Percentiles rank a stretch among this genome's conserved stretches.
phyloP scores from a whole-genome alignment of 352 stramenopile genomes.

The Pythium vanterpoolii region DNA sequence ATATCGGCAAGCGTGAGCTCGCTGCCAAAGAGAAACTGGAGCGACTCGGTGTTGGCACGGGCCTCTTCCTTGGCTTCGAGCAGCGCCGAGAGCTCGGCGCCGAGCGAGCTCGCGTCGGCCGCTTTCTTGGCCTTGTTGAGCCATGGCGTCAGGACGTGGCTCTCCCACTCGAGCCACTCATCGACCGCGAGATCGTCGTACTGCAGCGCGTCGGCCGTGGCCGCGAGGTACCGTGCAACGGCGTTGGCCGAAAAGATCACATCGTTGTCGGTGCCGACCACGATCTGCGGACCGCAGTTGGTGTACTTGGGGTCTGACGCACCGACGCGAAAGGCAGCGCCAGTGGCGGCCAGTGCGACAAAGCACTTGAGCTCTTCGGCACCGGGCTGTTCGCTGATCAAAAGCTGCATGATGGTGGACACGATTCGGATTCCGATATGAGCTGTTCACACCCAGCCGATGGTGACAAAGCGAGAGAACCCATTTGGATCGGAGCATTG shows the following conservation, averaged over 20 bases:
- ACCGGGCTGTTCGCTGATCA: conserved; percentile 55
- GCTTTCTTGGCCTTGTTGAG: conserved; percentile 55
- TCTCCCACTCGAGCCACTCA: conserved; percentile 84
- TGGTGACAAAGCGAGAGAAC: conserved; percentile 1
- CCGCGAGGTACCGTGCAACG: conserved; percentile 69
- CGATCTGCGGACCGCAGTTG: conserved; percentile 53
- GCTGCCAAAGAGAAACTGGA: conserved; percentile 64
- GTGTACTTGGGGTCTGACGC: conserved; percentile 55
- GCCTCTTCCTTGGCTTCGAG: conserved; percentile 64
- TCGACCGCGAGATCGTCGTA: conserved; percentile 75
- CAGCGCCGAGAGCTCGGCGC: conserved; percentile 40
- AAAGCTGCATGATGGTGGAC: conserved; percentile 48
- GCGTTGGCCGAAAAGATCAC: conserved; percentile 78
- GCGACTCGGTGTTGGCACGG: conserved; percentile 30
- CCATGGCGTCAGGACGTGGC: conserved; percentile 56
- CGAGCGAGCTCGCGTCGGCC: conserved; percentile 20
- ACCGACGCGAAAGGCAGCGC: conserved; percentile 44
- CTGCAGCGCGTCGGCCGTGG: conserved; percentile 36
- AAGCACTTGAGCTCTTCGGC: conserved; percentile 85
- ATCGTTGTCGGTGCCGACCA: conserved; percentile 35
- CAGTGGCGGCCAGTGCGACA: conserved; percentile 49
- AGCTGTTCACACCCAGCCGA: background rate
- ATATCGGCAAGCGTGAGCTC: conserved; percentile 71
- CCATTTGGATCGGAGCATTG: conserved; percentile 1
- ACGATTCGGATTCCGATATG: background rate